Conservation (phyloP, 2,329 filamentous ascomycete species). For the Colletotrichum abscissum region DNA sequence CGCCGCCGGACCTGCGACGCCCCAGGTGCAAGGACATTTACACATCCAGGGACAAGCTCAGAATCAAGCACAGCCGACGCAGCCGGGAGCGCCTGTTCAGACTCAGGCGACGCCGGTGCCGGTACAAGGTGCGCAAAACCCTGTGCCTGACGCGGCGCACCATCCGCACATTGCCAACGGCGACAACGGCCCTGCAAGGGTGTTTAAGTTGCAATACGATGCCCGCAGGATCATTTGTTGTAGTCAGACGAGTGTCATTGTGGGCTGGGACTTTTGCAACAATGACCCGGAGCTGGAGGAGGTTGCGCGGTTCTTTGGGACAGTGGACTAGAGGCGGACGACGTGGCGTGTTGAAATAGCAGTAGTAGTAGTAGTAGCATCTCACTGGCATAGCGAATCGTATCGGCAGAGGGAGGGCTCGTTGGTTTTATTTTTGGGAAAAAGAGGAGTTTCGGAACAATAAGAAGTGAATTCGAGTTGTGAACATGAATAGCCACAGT, state of each 20-base stretch:
- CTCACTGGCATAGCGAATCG: conserved; percentile 32
- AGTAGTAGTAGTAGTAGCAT: conserved; percentile 6
- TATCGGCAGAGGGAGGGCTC: neutral
- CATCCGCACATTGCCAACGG: conserved; percentile 59
- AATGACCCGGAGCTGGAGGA: conserved; percentile 83
- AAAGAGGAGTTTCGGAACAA: conserved; percentile 3
- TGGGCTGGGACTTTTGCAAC: conserved; percentile 98
- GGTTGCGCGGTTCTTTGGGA: conserved; percentile 81
- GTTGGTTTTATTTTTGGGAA: neutral
- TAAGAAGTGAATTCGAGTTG: conserved; percentile 8
- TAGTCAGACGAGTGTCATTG: conserved; percentile 89
- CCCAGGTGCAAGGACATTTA: conserved; percentile 26
- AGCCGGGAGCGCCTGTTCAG: conserved; percentile 33
- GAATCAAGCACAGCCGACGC: conserved; percentile 11
- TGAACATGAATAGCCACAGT: neutral
- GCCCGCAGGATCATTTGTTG: conserved; percentile 93
- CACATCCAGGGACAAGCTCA: conserved; percentile 27
- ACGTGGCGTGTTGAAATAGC: neutral
- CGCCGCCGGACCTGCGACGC: neutral
- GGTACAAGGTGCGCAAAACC: conserved; percentile 23
- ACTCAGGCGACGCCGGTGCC: conserved; percentile 31
- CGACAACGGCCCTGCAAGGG: conserved; percentile 67
- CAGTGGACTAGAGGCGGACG: conserved; percentile 58
- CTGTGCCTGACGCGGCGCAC: conserved; percentile 42
- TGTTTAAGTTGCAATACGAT: conserved; percentile 98